These are phyloP conservation scores for Pseudogymnoascus sp. DNA, from an alignment of 2,329 filamentous ascomycete species.

Conservation along the genomic window DNA sequence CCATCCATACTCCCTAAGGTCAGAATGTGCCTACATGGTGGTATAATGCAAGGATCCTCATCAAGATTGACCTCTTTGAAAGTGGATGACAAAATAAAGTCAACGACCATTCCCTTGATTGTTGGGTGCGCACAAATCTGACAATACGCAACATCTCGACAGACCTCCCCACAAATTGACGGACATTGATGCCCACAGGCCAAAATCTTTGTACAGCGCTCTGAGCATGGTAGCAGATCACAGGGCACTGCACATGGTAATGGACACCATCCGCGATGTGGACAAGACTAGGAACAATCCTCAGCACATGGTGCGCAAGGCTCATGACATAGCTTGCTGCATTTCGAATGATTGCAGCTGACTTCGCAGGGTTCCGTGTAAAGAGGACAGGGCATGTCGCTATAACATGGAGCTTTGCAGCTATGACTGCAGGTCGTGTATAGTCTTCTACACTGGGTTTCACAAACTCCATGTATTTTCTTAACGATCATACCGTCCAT, in stretches of 20 bases:
- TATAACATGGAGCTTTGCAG: conserved; percentile 46
- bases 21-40: conserved; percentile 54
- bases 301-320: conserved; percentile 54
- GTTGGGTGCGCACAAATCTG: conserved; percentile 42
- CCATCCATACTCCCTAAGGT: conserved; percentile 53
- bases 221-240: conserved; percentile 54
- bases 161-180: conserved; percentile 55
- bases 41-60: conserved; percentile 52
- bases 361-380: conserved; percentile 45
- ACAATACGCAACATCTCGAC: conserved; percentile 44
- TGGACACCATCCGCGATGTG: conserved; percentile 37
- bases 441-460: conserved; percentile 38
- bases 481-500: conserved; percentile 24
- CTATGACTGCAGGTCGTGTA: conserved; percentile 48
- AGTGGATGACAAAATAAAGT: conserved; percentile 43
- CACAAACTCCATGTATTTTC: conserved; percentile 40
- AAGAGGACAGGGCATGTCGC: conserved; percentile 34
- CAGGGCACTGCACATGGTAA: conserved; percentile 57
- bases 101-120: conserved; percentile 41
- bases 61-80: conserved; percentile 52
- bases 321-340: conserved; percentile 46
- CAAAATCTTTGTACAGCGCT: conserved; percentile 45
- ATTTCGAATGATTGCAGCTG: conserved; percentile 47
- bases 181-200: conserved; percentile 56
- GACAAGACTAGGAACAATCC: conserved; percentile 45